phyloP scores from a whole-genome alignment of 2,329 filamentous ascomycete species.

The Purpureocillium lavendulum region DNA sequence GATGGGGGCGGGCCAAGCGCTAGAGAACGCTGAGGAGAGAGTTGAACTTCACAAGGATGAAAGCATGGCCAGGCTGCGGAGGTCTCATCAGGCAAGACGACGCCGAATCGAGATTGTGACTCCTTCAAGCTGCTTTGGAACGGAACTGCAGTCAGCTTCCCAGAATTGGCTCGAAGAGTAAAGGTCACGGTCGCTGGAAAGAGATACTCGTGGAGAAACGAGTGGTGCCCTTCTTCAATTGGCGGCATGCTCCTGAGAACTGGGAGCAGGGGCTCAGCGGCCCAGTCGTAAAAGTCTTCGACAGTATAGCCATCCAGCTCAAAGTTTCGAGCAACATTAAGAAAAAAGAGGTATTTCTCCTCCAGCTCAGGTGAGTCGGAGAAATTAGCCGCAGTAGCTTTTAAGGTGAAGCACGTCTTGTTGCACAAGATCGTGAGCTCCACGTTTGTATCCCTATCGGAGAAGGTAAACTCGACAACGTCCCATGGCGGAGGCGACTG shows the following conservation, averaged over 20 bases:
- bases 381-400: slow-evolving; percentile 10
- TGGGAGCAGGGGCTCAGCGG: slow-evolving; percentile 10
- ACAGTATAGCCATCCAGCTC: slow-evolving; percentile 12
- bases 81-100: slow-evolving; percentile 3
- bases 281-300: slow-evolving; percentile 16
- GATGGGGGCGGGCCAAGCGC: not conserved
- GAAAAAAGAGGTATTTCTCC: slow-evolving; percentile 13
- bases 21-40: not conserved
- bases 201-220: slow-evolving; percentile 8
- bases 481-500: slow-evolving; percentile 1
- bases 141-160: slow-evolving; percentile 4
- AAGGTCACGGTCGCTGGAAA: slow-evolving; percentile 7
- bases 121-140: not conserved
- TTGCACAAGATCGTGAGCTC: slow-evolving; percentile 11
- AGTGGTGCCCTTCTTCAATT: not conserved
- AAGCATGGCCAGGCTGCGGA: slow-evolving; percentile 8
- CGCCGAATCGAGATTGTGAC: slow-evolving; percentile 1
- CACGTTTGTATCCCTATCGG: slow-evolving; percentile 7
- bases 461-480: slow-evolving; percentile 9
- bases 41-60: slow-evolving; percentile 5
- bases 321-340: slow-evolving; percentile 12
- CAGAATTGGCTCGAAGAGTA: slow-evolving; percentile 6
- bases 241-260: slow-evolving; percentile 3
- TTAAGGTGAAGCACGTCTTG: slow-evolving; percentile 8
- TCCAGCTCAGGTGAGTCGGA: slow-evolving; percentile 8